These are phyloP conservation scores for Exidia glandulosa DNA, from an alignment of 768 basidiomycete genomes.

Conservation along the genomic window DNA sequence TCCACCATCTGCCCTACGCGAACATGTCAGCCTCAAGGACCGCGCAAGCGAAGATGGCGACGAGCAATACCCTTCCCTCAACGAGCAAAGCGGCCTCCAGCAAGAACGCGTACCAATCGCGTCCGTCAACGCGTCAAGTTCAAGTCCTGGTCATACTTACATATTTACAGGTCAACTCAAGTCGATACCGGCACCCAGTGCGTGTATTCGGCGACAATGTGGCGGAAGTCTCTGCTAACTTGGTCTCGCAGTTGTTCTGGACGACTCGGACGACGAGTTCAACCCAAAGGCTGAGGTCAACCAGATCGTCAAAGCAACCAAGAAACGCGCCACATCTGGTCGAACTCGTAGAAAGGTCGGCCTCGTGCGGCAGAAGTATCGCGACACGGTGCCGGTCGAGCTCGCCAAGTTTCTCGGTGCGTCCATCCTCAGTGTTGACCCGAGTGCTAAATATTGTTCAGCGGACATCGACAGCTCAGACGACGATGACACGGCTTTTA, in stretches of 20 bases:
- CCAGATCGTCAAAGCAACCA: neutral
- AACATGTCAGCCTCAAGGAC: neutral
- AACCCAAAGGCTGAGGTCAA: neutral
- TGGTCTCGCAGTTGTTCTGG: neutral
- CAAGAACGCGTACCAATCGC: neutral
- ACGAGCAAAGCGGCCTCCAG: neutral
- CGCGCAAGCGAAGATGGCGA: too few species aligned
- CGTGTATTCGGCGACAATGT: neutral
- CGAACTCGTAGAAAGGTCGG: neutral
- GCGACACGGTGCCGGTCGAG: neutral
- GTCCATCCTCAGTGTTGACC: neutral
- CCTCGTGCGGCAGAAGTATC: neutral
- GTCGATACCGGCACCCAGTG: neutral
- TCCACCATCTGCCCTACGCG: too few species aligned
- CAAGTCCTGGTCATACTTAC: neutral
- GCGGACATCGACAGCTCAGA: neutral
- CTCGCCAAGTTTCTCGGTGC: neutral
- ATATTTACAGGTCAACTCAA: neutral
- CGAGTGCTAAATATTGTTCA: neutral
- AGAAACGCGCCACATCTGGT: neutral
- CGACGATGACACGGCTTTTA: neutral
- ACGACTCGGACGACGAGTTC: neutral
- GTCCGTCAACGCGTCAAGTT: neutral
- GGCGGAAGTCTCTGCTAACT: neutral
- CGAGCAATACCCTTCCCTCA: too few species aligned